Percentiles rank a stretch among this genome's conserved stretches.
phyloP scores from a whole-genome alignment of 768 basidiomycete species.

The Macrolepiota dolichaula region DNA sequence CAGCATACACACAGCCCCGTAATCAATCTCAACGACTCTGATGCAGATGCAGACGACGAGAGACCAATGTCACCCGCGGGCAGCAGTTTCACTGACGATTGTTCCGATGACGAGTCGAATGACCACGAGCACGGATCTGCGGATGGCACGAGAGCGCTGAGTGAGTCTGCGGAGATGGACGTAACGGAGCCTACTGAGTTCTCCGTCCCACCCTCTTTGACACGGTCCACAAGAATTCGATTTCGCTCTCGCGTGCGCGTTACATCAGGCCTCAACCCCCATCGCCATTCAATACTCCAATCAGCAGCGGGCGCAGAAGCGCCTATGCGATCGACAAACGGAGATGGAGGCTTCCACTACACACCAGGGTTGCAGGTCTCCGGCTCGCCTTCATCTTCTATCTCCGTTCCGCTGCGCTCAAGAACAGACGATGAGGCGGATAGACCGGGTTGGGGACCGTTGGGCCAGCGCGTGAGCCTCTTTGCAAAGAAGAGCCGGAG shows the following conservation, averaged over 20 bases:
- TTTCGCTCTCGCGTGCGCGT: constrained; percentile 79
- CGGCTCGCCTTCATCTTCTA: constrained; percentile 72
- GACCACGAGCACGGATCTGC: background rate
- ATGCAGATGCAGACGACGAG: background rate
- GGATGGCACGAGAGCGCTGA: background rate
- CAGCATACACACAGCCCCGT: background rate
- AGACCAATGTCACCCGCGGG: background rate
- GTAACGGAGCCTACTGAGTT: background rate
- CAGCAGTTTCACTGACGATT: background rate
- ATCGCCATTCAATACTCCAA: constrained; percentile 26
- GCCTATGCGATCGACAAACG: background rate
- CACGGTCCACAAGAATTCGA: constrained; percentile 39
- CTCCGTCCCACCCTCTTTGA: constrained; percentile 11
- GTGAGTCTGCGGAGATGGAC: background rate
- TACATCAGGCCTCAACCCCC: constrained; percentile 60
- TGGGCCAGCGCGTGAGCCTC: constrained; percentile 52
- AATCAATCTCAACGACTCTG: constrained; percentile 1
- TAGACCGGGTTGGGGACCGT: constrained; percentile 55
- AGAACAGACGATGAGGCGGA: constrained; percentile 42
- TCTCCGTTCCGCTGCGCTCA: constrained; percentile 75
- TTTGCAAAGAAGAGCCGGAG: constrained; percentile 26
- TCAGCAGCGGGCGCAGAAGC: background rate
- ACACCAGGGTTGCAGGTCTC: constrained; percentile 43
- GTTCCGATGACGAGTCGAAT: background rate
- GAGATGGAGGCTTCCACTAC: constrained; percentile 18